Base-by-base conservation (phyloP, 169 alveolate genomes). In the Plasmodium berghei region DNA sequence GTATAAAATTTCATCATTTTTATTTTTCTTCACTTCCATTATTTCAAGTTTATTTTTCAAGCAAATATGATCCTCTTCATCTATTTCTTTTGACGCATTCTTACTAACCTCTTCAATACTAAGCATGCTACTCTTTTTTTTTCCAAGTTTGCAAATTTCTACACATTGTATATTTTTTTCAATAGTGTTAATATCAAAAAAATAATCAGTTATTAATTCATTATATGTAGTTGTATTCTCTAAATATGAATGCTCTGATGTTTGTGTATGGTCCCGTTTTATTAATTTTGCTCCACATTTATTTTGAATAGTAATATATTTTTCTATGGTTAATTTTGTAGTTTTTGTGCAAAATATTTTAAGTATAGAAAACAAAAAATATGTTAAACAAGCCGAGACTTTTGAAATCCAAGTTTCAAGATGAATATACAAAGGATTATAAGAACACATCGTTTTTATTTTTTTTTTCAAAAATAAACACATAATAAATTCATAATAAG, bases 331-430 rank as follows among this genome's bases (percentile, higher is more conserved):
- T 42, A 40, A 0, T 42, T 34, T 42, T 40, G 40, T 34, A 18
- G 45, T 10, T 24, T 42, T 42, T 58, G 40, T 42, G 22, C 63
- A 73, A 14, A 80, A 80, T 22, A 24, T 62, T 72, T 80, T 80
- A 52, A 80, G 14, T 54, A 80, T 80, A 8, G 90, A 80, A 26
- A 80, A 80, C 22, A 80, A 42, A 80, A 80, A 67, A 58, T 61
- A 59, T 18, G 61, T 28, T 8, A 80, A 28, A 9, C 72, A 80
- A 14, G 55, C 22, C 6, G 72, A 28, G 0, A 80, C 83, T n/a
- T 61, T 70, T 2, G 24, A 2, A 6, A 67, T 16, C 90, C 90
- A 80, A 67, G n/a, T 80, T 71, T 80, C 90, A 28, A 80, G 22
- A 62, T 80, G 83, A 54, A 80, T 80, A 80, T 67, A 48, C 10